Conservation (phyloP, 768 basidiomycete genomes). For the Mycena epipterygia region DNA sequence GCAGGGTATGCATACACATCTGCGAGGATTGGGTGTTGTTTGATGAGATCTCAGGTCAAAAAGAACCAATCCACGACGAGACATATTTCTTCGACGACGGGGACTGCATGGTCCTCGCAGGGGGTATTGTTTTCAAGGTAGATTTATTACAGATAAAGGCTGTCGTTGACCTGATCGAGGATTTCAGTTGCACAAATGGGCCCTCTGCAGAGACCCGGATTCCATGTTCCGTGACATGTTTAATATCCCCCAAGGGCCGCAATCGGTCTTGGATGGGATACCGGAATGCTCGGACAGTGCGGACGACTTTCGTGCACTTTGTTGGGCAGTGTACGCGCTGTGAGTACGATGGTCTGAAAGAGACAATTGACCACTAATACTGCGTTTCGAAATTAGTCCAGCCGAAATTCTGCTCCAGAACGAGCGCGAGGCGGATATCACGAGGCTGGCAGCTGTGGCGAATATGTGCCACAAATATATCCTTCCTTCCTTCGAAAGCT, state of each 20-base stretch:
- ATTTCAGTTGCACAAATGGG: slow-evolving; percentile 19
- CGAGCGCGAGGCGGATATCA: neutral
- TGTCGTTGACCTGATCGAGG: too few species aligned
- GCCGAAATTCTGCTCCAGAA: slow-evolving; percentile 11
- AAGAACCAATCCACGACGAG: slow-evolving; percentile 9
- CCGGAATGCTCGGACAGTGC: neutral
- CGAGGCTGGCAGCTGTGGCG: neutral
- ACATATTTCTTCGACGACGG: slow-evolving; percentile 24
- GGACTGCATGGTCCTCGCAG: slow-evolving; percentile 22
- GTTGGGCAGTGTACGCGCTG: slow-evolving; percentile 20
- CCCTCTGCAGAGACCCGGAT: slow-evolving; percentile 17
- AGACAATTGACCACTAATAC: too few species aligned
- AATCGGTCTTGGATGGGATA: neutral
- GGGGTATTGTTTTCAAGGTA: slow-evolving; percentile 22
- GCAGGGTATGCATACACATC: too few species aligned
- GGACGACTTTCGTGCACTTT: slow-evolving; percentile 14
- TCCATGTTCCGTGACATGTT: slow-evolving; percentile 19
- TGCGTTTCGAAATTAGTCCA: neutral
- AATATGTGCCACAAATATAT: slow-evolving; percentile 28
- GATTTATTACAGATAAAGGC: too few species aligned
- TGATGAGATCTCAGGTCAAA: too few species aligned
- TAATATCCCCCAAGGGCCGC: slow-evolving; percentile 1
- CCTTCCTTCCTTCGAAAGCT: slow-evolving; percentile 10
- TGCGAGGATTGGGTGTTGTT: too few species aligned
- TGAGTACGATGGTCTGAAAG: neutral